Conservation (phyloP, 305 asterid genomes). For the Nicotiana rustica region DNA sequence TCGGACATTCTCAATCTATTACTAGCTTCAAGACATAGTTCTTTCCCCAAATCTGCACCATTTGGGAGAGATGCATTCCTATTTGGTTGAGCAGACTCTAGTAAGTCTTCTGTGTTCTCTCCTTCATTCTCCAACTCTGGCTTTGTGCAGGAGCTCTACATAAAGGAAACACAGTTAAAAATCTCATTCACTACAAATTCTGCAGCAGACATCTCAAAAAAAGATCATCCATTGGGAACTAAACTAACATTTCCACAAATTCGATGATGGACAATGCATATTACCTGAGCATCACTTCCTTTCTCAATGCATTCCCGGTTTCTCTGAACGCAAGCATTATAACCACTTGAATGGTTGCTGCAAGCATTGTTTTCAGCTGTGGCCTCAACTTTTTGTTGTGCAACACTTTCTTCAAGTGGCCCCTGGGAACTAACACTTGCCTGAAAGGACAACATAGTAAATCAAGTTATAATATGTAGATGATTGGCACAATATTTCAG, state of each 20-base stretch:
- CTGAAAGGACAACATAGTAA: slow-evolving; percentile 48
- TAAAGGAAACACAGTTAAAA: not conserved
- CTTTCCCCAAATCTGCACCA: slow-evolving; percentile 42
- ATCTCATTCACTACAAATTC: slow-evolving; percentile 11
- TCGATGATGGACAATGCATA: not conserved
- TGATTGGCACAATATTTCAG: slow-evolving; percentile 8
- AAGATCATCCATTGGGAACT: not conserved
- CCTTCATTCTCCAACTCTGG: slow-evolving; percentile 66
- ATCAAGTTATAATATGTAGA: slow-evolving; percentile 29
- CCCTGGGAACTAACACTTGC: slow-evolving; percentile 64
- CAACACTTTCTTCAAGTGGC: slow-evolving; percentile 71
- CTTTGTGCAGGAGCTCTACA: slow-evolving; percentile 88
- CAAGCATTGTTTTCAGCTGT: slow-evolving; percentile 81
- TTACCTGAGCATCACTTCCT: slow-evolving; percentile 91
- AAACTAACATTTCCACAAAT: not conserved
- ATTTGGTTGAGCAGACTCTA: slow-evolving; percentile 47
- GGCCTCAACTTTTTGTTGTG: slow-evolving; percentile 81
- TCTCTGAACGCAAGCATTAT: slow-evolving; percentile 71
- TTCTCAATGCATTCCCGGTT: slow-evolving; percentile 76
- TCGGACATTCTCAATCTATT: slow-evolving; percentile 44
- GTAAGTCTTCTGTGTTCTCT: slow-evolving; percentile 46
- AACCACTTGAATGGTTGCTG: slow-evolving; percentile 72
- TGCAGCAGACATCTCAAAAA: slow-evolving; percentile 18
- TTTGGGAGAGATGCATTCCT: slow-evolving; percentile 43
- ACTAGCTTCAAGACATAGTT: slow-evolving; percentile 43